Base-by-base conservation (phyloP, 768 basidiomycete species). In the Strobilomyces dryophilus region DNA sequence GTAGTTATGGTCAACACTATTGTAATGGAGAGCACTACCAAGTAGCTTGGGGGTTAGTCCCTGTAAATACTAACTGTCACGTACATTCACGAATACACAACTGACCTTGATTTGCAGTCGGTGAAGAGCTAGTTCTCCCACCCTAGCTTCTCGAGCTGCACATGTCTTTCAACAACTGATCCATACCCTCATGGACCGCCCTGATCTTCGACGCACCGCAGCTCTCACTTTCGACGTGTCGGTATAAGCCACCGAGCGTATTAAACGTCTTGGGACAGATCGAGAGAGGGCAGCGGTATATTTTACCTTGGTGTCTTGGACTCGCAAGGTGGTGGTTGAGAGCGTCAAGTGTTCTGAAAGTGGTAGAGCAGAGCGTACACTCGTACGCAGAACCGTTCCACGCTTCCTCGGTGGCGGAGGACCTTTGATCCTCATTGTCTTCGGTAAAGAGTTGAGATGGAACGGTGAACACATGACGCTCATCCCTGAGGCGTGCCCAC, bases 201-300 rank as follows among this genome's bases (percentile, higher is more conserved):
- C 8, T 71, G 63, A 83, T 83, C 65, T 66, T 76, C 31, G 64
- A 51, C 20, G 85, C 77, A 0, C 79, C 81, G 63, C 86, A 88
- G 27, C 56, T 67, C 57, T 78, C 80, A 60, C 80, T 83, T 71
- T 87, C 84, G 31, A 87, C 75, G 63, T 88, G 85, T 68, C 82
- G 80, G 41, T 77, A 78, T 48, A 88, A 65, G 5, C 62, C 83
- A 50, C 85, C 85, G 31, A 87, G 73, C 14, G 80, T 76, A 9
- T 47, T 55, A 61, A 83, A 86, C 31, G 66, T 62, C 21, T 45
- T 29, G 3, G 50, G 60, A 60, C 86, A 88, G 11, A 65, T 67
- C 8, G 50, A 54, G 41, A 74, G 63, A 5, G 82, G 83, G 68
- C 86, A 88, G 3, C 75, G 58, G 59, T 83, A 87, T 2, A 77